Evolutionary conservation across 495 filamentous ascomycete species (phyloP), one percentile per base, ranked within the genome.

Genomic region (Trichocladium antarcticum): DNA sequence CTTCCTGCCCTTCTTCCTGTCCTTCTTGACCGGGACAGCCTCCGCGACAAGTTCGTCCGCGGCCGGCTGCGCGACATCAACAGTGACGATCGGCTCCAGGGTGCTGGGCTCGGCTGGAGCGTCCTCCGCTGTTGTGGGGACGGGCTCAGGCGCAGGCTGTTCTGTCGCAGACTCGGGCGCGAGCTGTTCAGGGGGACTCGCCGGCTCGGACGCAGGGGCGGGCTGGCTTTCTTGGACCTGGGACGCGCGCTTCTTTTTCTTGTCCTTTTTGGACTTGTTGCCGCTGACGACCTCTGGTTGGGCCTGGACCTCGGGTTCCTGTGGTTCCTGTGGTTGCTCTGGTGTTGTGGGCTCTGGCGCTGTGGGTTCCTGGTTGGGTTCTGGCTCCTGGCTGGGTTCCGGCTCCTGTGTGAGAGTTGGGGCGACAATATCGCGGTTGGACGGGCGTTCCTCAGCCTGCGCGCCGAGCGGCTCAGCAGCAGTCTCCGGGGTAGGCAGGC

Each of bases 201-300:
- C 45, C 10, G 35, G 16, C 12, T 35, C 24, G n/a, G 39, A 16
- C 22, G 42, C 32, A 5, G 51, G 27, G 1, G 35, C 45, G 12
- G 46, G 32, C 20, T 29, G 43, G 9, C 1, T 41, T 12, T 47
- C 37, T 27, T 43, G 20, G 11, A 37, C 10, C n/a, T 51, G 37
- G 11, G 41, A 32, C 7, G 42, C 36, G 27, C 46, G 37, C 42
- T 60, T 56, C 49, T 60, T 56, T 39, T 62, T 62, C 49, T 60
- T 58, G 37, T 57, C 51, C 47, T 59, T 57, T 49, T 61, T 62
- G 9, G 52, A 47, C 37, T 61, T 61, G 43, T 59, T 60, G 37
- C 47, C 35, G 15, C n/a, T n/a, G 34, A 11, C 9, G 7, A 44
- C 17, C 10, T 50, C 48, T 6, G 34, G 32, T 7, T 39, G 31